Conservation (phyloP, 345 rosid genomes). For the Excoecaria cochinchinensis region DNA sequence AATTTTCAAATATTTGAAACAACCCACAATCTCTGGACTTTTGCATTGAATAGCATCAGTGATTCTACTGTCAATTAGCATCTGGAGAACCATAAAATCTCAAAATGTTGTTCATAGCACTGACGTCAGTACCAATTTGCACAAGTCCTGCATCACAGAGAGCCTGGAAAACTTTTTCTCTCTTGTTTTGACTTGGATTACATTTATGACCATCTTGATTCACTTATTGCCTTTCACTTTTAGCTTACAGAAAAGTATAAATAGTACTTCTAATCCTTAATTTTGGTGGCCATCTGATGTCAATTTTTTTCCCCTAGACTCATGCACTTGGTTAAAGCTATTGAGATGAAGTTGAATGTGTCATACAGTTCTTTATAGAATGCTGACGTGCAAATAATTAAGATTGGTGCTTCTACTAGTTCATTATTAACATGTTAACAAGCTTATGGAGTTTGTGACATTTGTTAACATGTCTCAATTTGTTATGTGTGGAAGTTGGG, state of each 20-base stretch:
- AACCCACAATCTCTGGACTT: not conserved
- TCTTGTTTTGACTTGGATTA: not conserved
- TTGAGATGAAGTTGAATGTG: not conserved
- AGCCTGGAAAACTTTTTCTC: too few relatives aligned
- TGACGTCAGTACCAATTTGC: not conserved
- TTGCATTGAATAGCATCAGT: not conserved
- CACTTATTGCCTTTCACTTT: not conserved
- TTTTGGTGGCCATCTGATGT: too few relatives aligned
- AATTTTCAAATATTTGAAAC: not conserved
- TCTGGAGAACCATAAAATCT: not conserved
- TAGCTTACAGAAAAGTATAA: too few relatives aligned
- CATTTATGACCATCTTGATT: not conserved
- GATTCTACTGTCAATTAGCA: conserved; percentile 3
- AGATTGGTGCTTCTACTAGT: not conserved
- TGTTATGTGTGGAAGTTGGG: too few relatives aligned
- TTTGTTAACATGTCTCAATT: not conserved
- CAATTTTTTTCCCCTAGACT: not conserved
- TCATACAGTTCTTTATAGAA: not conserved
- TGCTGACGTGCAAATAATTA: not conserved
- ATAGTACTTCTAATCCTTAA: too few relatives aligned
- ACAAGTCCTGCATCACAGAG: not conserved
- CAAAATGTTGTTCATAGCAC: not conserved
- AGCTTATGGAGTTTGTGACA: not conserved
- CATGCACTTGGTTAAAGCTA: not conserved
- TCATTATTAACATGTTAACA: too few relatives aligned